Evolutionary conservation across 305 asterid species (phyloP), one percentile per base, ranked within the genome.

Genomic region (Ajuga reptans): DNA sequence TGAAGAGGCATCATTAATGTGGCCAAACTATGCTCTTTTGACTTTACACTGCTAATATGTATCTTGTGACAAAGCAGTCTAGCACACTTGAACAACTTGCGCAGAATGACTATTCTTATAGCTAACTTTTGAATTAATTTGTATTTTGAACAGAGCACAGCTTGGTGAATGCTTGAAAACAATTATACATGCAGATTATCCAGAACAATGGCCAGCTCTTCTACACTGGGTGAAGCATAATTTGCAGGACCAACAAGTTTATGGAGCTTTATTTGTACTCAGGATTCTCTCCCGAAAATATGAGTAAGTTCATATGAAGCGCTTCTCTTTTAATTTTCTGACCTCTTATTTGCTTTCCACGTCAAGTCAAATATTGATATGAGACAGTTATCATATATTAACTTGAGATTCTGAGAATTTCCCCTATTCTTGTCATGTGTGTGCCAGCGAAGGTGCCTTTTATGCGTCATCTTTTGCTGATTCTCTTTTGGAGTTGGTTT

Each of bases 161-260:
- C 82, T 94, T 68, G 98, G 97, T 7, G 98, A 89, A 79, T 91
- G 97, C 86, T 76, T 94, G 78, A 94, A 89, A 83, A 91, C 97
- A 5, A 84, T 91, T 18, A 58, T 91, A 67, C 91, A 87, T 75
- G 88, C 95, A 1, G 99, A 94, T 74, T 94, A 91, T 72, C 98
- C 98, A 3, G 99, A 94, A 79, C 96, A 94, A 68, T 94, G 99
- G 99, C 99, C 96, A 16, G 79, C 84, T 17, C 93, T 94, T 68
- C 72, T 94, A 80, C 89, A 82, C 18, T 94, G 99, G 99, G 89
- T 94, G 83, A 91, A 83, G 78, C 92, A 81, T 68, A 87, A 83
- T 84, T 82, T 94, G 78, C 96, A 85, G 85, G 95, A 84, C 52
- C 96, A 91, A 73, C 96, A 94, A 86, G 96, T 91, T 72, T 91